Evolutionary conservation across 768 basidiomycete species (phyloP).

Genomic region (Trametopsis cervina): DNA sequence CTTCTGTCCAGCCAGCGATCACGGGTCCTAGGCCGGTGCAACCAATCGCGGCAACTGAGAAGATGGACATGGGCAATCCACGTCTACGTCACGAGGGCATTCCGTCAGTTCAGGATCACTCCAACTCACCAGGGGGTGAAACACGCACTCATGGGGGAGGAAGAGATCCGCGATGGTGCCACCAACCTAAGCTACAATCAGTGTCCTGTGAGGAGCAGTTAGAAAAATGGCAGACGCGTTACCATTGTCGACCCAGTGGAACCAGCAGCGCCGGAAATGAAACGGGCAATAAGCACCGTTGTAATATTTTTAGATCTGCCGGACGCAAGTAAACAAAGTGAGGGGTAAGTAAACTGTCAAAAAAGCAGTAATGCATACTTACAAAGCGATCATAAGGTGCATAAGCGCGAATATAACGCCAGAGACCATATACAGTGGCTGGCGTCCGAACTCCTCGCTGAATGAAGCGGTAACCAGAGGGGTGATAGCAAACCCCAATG

Average conservation of each 20-base stretch:
- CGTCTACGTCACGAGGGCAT: conserved; percentile 39
- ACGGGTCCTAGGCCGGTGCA: conserved; percentile 62
- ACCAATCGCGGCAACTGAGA: conserved; percentile 51
- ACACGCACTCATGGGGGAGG: conserved; percentile 47
- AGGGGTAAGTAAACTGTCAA: neutral
- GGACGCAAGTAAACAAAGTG: conserved; percentile 1
- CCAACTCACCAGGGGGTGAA: neutral
- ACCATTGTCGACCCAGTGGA: conserved; percentile 66
- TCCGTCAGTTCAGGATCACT: neutral
- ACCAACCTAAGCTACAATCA: conserved; percentile 32
- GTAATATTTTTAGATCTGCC: conserved; percentile 40
- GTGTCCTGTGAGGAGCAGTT: neutral
- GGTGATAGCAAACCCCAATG: conserved; percentile 54
- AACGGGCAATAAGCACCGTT: conserved; percentile 59
- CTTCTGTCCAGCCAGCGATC: conserved; percentile 60
- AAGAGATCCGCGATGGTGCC: conserved; percentile 73
- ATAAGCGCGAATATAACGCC: conserved; percentile 41
- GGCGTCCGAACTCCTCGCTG: conserved; percentile 68
- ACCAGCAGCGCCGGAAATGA: conserved; percentile 58
- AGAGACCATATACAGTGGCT: conserved; percentile 50
- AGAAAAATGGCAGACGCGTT: neutral
- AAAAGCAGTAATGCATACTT: conserved; percentile 8
- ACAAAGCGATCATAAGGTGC: conserved; percentile 42
- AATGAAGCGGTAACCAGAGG: conserved; percentile 64
- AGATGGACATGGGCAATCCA: conserved; percentile 73